These are phyloP conservation scores for Kitagawia praeruptora DNA, from an alignment of 129 eudicot genomes.

Conservation along the genomic window DNA sequence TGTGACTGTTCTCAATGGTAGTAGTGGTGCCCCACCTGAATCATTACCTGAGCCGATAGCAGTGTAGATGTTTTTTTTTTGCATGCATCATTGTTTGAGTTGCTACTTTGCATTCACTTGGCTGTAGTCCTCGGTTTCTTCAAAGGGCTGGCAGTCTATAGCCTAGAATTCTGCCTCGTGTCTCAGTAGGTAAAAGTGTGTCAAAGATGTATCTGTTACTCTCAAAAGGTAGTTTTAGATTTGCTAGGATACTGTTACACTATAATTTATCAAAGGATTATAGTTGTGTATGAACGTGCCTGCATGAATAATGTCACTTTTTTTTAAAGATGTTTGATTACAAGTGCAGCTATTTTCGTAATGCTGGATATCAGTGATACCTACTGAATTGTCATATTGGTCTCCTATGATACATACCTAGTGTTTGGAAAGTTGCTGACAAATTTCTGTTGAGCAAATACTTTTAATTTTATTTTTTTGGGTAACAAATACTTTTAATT, in stretches of 20 bases:
- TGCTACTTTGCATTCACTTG: not conserved
- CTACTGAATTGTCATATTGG: too few relatives aligned
- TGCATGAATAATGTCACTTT: not conserved
- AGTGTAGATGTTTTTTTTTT: constrained; percentile 22
- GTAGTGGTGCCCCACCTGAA: constrained; percentile 53
- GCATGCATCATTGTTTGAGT: not conserved
- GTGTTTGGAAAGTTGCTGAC: not conserved
- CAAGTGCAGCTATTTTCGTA: not conserved
- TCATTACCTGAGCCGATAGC: constrained; percentile 52
- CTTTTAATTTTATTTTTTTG: too few relatives aligned
- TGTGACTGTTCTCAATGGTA: constrained; percentile 65
- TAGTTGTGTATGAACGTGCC: not conserved
- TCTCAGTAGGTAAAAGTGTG: constrained; percentile 8
- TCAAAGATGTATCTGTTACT: constrained; percentile 6
- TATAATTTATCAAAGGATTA: not conserved
- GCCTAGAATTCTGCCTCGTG: not conserved
- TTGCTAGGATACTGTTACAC: not conserved
- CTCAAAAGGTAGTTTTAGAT: constrained; percentile 8
- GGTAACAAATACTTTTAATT: not conserved
- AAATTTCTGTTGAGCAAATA: not conserved
- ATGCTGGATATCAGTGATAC: not conserved
- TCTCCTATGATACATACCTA: too few relatives aligned
- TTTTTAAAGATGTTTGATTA: not conserved
- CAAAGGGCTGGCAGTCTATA: not conserved
- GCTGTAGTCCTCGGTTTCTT: not conserved